Conservation (phyloP, 495 filamentous ascomycete species). For the Chaetomidium leptoderma region DNA sequence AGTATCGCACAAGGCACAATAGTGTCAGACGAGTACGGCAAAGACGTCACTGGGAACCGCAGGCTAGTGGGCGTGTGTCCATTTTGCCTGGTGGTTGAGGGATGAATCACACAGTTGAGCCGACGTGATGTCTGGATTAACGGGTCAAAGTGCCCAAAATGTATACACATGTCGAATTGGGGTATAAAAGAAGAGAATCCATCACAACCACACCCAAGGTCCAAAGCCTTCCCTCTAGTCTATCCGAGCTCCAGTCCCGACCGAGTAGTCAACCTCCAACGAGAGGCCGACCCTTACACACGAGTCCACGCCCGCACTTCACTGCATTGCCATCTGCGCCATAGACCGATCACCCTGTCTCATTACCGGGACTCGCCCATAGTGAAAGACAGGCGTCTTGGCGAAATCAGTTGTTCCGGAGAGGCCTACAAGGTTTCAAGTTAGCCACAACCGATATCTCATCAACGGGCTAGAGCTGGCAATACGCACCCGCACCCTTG, state of each 20-base stretch:
- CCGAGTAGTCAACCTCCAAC: too few relatives aligned
- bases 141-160: background rate
- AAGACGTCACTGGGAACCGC: too few relatives aligned
- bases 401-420: background rate
- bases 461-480: background rate
- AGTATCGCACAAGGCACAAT: too few relatives aligned
- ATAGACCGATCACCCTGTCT: background rate
- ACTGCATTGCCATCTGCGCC: background rate
- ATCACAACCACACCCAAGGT: background rate
- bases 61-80: too few relatives aligned
- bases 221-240: background rate
- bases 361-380: background rate
- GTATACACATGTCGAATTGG: slow-evolving; percentile 1
- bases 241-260: background rate
- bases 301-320: background rate
- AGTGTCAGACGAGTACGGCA: too few relatives aligned
- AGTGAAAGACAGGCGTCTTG: background rate
- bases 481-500: slow-evolving; percentile 46
- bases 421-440: background rate
- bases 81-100: background rate
- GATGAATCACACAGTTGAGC: background rate
- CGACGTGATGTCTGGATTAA: background rate
- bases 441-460: background rate
- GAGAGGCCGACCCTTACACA: background rate
- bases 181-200: slow-evolving; percentile 9